These are phyloP conservation scores for Talaromyces trachyspermus DNA, from an alignment of 495 filamentous ascomycete species.

Conservation along the genomic window DNA sequence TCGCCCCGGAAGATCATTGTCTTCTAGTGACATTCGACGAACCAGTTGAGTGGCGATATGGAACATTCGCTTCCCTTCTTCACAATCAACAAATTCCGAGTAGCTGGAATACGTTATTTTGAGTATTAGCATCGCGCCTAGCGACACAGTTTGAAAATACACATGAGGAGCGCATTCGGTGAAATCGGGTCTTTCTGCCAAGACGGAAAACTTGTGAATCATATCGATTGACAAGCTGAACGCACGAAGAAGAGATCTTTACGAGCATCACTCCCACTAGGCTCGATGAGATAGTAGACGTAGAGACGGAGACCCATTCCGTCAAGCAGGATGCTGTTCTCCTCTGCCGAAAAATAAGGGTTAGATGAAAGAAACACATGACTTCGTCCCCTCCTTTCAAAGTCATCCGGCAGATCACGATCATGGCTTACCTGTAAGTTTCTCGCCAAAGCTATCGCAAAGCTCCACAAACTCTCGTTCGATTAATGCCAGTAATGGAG, in stretches of 20 bases:
- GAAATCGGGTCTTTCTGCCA: conserved; percentile 1
- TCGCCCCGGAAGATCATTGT: conserved; percentile 12
- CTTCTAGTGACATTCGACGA: conserved; percentile 7
- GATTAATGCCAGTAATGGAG: background rate
- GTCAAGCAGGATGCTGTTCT: conserved; percentile 9
- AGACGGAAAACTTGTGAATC: conserved; percentile 2
- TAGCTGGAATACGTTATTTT: conserved; percentile 9
- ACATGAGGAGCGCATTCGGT: conserved; percentile 6
- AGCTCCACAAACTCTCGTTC: background rate
- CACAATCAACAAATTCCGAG: conserved; percentile 4
- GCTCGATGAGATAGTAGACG: conserved; percentile 13
- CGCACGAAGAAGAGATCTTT: conserved; percentile 8
- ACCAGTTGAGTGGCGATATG: conserved; percentile 10
- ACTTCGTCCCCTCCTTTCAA: too few species aligned
- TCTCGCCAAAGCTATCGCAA: background rate
- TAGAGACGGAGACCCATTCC: conserved; percentile 11
- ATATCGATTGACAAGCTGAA: conserved; percentile 8
- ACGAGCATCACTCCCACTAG: conserved; percentile 1
- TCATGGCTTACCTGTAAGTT: conserved; percentile 8
- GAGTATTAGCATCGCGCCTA: conserved; percentile 12
- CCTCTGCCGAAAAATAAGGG: too few species aligned
- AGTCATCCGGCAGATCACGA: too few species aligned
- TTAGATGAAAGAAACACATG: too few species aligned
- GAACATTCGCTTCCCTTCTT: conserved; percentile 10
- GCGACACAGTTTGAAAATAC: conserved; percentile 3